Percentiles rank a stretch among this genome's conserved stretches.
Conservation (phyloP, 768 basidiomycete species). For the Boletales sp. region DNA sequence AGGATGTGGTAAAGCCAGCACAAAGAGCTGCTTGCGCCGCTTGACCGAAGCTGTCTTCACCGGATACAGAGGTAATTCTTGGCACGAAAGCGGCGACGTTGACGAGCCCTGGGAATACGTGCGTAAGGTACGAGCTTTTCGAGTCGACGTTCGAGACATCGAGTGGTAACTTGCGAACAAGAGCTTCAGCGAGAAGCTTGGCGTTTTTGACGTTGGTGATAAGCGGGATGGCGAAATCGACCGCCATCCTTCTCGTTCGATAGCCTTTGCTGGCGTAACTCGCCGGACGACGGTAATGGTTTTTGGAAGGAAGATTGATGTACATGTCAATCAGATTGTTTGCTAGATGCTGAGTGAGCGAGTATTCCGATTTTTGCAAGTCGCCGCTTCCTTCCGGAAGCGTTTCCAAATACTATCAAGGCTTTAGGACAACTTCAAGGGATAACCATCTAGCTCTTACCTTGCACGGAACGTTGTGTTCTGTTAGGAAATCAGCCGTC, state of each 20-base stretch:
- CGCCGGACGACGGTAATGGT: conserved; percentile 94
- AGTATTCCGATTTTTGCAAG: conserved; percentile 94
- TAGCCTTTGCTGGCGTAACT: conserved; percentile 98
- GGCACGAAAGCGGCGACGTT: conserved; percentile 89
- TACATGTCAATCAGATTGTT: conserved; percentile 99
- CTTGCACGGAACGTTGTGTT: conserved; percentile 96
- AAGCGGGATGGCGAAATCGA: conserved; percentile 95
- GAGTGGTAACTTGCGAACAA: conserved; percentile 84
- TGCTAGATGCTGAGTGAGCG: conserved; percentile 91
- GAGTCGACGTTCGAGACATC: conserved; percentile 89
- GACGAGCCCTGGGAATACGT: conserved; percentile 88
- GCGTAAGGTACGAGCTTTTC: conserved; percentile 89
- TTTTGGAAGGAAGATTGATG: conserved; percentile 98
- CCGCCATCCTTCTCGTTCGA: conserved; percentile 95
- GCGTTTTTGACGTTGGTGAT: conserved; percentile 99
- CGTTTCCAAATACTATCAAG: conserved; percentile 78
- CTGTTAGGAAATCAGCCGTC: conserved; percentile 95
- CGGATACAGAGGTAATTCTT: conserved; percentile 47
- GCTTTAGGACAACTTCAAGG: conserved; percentile 1
- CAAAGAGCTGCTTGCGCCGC: conserved; percentile 80
- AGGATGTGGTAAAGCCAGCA: conserved; percentile 84
- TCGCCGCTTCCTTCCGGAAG: conserved; percentile 70
- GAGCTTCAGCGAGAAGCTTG: conserved; percentile 91
- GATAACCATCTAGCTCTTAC: conserved; percentile 34
- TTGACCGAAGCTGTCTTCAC: conserved; percentile 51